Evolutionary conservation across 371 early-diverging fungal genomes (phyloP).

Genomic region (Rhizopus sp.): DNA sequence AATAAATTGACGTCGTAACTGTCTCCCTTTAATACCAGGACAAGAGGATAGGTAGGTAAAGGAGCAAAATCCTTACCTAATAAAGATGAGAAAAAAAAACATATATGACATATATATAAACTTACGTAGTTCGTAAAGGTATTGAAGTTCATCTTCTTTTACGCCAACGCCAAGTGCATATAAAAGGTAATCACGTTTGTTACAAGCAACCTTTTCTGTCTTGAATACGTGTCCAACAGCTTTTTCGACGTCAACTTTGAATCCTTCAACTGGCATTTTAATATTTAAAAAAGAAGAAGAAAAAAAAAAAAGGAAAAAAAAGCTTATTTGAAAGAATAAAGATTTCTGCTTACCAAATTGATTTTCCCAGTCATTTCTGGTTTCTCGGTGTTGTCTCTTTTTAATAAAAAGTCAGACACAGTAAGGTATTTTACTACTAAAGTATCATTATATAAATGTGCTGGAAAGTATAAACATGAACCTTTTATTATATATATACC

Average conservation of each 20-base stretch:
- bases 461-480: too few relatives aligned
- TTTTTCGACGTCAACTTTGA: constrained; percentile 27
- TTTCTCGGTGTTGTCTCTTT: not conserved
- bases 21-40: constrained; percentile 63
- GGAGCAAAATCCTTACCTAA: constrained; percentile 64
- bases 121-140: constrained; percentile 66
- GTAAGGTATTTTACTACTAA: too few relatives aligned
- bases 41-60: constrained; percentile 76
- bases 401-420: too few relatives aligned
- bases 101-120: not conserved
- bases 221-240: constrained; percentile 23
- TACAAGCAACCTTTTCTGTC: constrained; percentile 51
- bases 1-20: constrained; percentile 66
- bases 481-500: too few relatives aligned
- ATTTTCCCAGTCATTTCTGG: constrained; percentile 14
- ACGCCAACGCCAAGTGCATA: constrained; percentile 73
- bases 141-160: constrained; percentile 58
- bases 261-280: constrained; percentile 27
- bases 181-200: constrained; percentile 67
- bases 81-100: not conserved
- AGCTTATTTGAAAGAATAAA: not conserved
- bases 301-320: constrained; percentile 4
- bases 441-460: too few relatives aligned
- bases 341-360: not conserved
- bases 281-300: not conserved